These are phyloP conservation scores for Pseudotulostoma volvatum DNA, from an alignment of 495 filamentous ascomycete species.

Conservation along the genomic window DNA sequence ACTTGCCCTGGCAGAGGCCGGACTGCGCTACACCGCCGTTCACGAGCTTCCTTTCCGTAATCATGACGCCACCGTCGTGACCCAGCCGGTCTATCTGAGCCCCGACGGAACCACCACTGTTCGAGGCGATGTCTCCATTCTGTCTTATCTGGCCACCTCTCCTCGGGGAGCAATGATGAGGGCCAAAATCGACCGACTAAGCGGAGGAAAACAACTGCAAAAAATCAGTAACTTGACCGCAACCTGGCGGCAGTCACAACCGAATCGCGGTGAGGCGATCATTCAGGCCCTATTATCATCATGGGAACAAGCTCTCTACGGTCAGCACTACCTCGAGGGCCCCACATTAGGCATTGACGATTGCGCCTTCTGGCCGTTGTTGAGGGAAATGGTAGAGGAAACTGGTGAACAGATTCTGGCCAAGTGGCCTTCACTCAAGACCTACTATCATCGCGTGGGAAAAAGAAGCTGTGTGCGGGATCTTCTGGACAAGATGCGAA, in stretches of 20 bases:
- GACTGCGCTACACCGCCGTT: conserved; percentile 32
- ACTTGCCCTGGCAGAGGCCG: conserved; percentile 41
- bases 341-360: conserved; percentile 43
- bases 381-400: conserved; percentile 37
- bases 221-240: conserved; percentile 17
- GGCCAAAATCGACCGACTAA: conserved; percentile 18
- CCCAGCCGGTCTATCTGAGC: conserved; percentile 15
- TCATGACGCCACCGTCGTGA: neutral
- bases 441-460: conserved; percentile 36
- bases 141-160: conserved; percentile 14
- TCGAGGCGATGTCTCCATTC: conserved; percentile 21
- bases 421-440: conserved; percentile 27
- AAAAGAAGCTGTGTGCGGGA: conserved; percentile 32
- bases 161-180: conserved; percentile 9
- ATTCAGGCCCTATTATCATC: conserved; percentile 13
- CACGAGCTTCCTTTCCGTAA: conserved; percentile 2
- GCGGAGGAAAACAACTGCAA: conserved; percentile 16
- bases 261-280: conserved; percentile 6
- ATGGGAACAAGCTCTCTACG: conserved; percentile 35
- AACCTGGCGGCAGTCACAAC: conserved; percentile 17
- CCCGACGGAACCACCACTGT: conserved; percentile 12
- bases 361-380: conserved; percentile 54
- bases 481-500: conserved; percentile 20
- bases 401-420: conserved; percentile 13
- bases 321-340: conserved; percentile 41